Evolutionary conservation across 495 filamentous ascomycete species (phyloP).

Genomic region (Xylaria acuta): DNA sequence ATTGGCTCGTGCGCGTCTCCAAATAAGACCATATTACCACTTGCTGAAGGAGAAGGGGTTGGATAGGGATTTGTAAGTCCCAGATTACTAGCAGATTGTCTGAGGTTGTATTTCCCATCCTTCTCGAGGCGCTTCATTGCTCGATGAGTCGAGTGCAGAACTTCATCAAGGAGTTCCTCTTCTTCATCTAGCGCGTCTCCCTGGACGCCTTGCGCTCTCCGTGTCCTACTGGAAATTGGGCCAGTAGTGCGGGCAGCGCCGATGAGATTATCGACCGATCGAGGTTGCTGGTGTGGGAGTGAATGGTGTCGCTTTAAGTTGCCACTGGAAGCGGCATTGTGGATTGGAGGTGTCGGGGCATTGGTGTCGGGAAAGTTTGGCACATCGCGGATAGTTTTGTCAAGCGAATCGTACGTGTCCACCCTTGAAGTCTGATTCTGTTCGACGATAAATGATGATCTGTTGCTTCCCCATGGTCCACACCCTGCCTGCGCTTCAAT

Average conservation of each 20-base stretch:
- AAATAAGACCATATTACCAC: slow-evolving; percentile 74
- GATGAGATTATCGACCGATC: slow-evolving; percentile 68
- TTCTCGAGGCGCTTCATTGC: slow-evolving; percentile 60
- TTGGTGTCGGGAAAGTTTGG: slow-evolving; percentile 68
- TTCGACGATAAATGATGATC: slow-evolving; percentile 85
- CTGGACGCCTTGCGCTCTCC: slow-evolving; percentile 79
- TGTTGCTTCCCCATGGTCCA: slow-evolving; percentile 81
- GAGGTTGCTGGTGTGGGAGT: slow-evolving; percentile 70
- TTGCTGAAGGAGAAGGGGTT: slow-evolving; percentile 88
- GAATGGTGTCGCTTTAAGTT: slow-evolving; percentile 74
- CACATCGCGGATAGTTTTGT: slow-evolving; percentile 77
- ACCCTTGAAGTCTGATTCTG: slow-evolving; percentile 61
- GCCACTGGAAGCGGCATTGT: slow-evolving; percentile 58
- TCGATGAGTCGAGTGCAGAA: slow-evolving; percentile 54
- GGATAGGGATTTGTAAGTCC: slow-evolving; percentile 82
- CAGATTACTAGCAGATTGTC: slow-evolving; percentile 63
- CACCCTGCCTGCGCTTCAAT: slow-evolving; percentile 91
- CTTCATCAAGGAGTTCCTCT: slow-evolving; percentile 93
- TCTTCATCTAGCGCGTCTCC: slow-evolving; percentile 98
- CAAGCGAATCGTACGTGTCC: slow-evolving; percentile 72
- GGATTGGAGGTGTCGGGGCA: slow-evolving; percentile 60
- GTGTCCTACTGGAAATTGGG: slow-evolving; percentile 82
- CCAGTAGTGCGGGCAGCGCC: slow-evolving; percentile 57
- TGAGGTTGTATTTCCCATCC: slow-evolving; percentile 55
- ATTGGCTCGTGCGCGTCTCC: slow-evolving; percentile 68